Conservation (phyloP, 2,329 filamentous ascomycete species). For the Epichloe bromicola region DNA sequence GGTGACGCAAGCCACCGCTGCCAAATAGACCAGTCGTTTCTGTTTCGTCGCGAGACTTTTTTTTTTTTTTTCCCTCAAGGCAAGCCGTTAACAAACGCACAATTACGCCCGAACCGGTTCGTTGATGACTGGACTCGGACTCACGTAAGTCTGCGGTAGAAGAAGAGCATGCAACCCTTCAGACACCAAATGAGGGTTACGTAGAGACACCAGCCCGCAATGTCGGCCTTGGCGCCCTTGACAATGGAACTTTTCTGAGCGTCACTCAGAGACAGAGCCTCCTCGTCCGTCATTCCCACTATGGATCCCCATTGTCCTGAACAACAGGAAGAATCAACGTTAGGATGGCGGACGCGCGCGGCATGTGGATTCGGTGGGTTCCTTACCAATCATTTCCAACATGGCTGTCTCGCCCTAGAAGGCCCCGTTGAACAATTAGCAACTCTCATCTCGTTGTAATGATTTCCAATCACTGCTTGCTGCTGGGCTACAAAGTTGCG, state of each 20-base stretch:
- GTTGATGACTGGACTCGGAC: slow-evolving; percentile 3
- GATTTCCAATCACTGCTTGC: background rate
- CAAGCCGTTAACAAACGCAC: too few species aligned
- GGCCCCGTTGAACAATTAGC: background rate
- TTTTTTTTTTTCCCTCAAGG: too few species aligned
- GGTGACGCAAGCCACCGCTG: slow-evolving; percentile 7
- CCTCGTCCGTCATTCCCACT: slow-evolving; percentile 11
- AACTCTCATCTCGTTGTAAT: slow-evolving; percentile 5
- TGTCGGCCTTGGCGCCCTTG: slow-evolving; percentile 10
- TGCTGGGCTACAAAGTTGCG: background rate
- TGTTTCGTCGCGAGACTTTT: slow-evolving; percentile 12
- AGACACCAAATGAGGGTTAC: slow-evolving; percentile 25
- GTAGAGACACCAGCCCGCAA: slow-evolving; percentile 24
- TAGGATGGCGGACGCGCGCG: background rate
- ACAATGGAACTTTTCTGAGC: slow-evolving; percentile 8
- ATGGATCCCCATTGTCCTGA: slow-evolving; percentile 14
- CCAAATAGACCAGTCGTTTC: slow-evolving; percentile 9
- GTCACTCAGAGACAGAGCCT: slow-evolving; percentile 7
- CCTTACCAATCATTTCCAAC: slow-evolving; percentile 22
- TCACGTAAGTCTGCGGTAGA: slow-evolving; percentile 25
- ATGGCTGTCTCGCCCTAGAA: slow-evolving; percentile 15
- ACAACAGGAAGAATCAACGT: background rate
- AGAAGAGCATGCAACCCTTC: slow-evolving; percentile 26
- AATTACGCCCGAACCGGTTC: too few species aligned
- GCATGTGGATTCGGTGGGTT: background rate